Evolutionary conservation across 345 rosid species (phyloP).

Genomic region (Citrus mangshanensis): DNA sequence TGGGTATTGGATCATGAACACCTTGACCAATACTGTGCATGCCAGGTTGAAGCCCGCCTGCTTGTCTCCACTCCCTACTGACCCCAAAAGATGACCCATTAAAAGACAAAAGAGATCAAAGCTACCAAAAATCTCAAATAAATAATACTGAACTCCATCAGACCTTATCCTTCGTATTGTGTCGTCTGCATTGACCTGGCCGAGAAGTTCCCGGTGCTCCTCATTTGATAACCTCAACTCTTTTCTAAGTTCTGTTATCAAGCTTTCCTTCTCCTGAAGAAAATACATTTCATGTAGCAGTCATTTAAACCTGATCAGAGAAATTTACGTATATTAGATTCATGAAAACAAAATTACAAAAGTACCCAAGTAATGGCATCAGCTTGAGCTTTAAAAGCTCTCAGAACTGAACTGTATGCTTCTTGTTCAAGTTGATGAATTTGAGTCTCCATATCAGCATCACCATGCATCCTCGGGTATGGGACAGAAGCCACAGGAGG

Average conservation of each 20-base stretch:
- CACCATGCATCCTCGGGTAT: conserved; percentile 67
- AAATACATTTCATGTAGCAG: conserved; percentile 28
- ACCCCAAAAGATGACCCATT: conserved; percentile 11
- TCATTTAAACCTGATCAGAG: conserved; percentile 32
- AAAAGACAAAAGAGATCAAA: conserved; percentile 1
- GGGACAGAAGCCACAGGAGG: conserved; percentile 46
- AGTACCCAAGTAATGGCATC: conserved; percentile 95
- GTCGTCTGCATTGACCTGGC: conserved; percentile 71
- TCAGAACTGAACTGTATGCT: conserved; percentile 71
- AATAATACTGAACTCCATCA: conserved; percentile 13
- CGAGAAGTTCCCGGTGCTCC: conserved; percentile 86
- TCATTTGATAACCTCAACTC: conserved; percentile 80
- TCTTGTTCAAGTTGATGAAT: conserved; percentile 89
- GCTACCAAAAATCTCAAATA: conserved; percentile 9
- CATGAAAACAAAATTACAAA: conserved; percentile 10
- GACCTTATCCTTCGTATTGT: conserved; percentile 69
- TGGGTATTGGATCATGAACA: conserved; percentile 64
- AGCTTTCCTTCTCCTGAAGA: conserved; percentile 82
- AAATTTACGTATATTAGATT: conserved; percentile 22
- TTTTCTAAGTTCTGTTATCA: conserved; percentile 81
- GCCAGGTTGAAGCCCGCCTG: conserved; percentile 59
- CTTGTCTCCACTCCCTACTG: conserved; percentile 87
- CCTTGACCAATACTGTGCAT: conserved; percentile 46
- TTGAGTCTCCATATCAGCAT: conserved; percentile 80
- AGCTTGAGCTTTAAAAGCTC: conserved; percentile 94